These are phyloP conservation scores for Magnusiomyces suaveolens DNA, from an alignment of 1,139 yeast species.

Conservation along the genomic window DNA sequence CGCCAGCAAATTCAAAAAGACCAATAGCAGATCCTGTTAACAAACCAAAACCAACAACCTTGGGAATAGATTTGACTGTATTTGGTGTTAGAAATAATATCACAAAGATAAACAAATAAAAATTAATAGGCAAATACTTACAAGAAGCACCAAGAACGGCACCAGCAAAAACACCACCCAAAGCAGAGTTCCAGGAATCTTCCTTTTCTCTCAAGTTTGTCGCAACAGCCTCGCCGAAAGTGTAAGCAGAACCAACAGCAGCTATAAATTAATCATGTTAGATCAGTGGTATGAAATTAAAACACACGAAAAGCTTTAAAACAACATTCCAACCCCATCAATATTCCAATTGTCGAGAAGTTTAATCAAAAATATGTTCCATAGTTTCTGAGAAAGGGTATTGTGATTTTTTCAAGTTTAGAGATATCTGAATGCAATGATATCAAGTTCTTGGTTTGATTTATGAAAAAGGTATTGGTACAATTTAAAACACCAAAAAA, in stretches of 20 bases:
- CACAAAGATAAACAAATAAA: conserved; percentile 7
- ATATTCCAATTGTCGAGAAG: no score
- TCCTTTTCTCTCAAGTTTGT: conserved; percentile 39
- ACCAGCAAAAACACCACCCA: conserved; percentile 45
- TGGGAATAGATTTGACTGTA: conserved; percentile 35
- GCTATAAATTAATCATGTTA: conserved; percentile 17
- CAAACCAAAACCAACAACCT: conserved; percentile 38
- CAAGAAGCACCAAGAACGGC: conserved; percentile 35
- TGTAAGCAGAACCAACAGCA: conserved; percentile 35
- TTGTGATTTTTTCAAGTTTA: no score
- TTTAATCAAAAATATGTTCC: no score
- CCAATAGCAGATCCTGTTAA: conserved; percentile 34
- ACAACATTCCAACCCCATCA: no score
- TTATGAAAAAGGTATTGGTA: no score
- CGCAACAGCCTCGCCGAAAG: conserved; percentile 33
- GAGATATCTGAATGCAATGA: no score
- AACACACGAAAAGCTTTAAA: background rate
- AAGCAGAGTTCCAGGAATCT: conserved; percentile 40
- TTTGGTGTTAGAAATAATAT: conserved; percentile 11
- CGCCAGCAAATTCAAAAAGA: conserved; percentile 41
- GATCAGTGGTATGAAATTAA: background rate
- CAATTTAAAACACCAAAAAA: no score
- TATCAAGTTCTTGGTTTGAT: no score
- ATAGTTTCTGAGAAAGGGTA: no score
- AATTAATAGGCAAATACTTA: conserved; percentile 15